Evolutionary conservation across 192 early-diverging fungal species (phyloP), one percentile per base, ranked within the genome.

Genomic region (Thoreauomyces humboldtii): DNA sequence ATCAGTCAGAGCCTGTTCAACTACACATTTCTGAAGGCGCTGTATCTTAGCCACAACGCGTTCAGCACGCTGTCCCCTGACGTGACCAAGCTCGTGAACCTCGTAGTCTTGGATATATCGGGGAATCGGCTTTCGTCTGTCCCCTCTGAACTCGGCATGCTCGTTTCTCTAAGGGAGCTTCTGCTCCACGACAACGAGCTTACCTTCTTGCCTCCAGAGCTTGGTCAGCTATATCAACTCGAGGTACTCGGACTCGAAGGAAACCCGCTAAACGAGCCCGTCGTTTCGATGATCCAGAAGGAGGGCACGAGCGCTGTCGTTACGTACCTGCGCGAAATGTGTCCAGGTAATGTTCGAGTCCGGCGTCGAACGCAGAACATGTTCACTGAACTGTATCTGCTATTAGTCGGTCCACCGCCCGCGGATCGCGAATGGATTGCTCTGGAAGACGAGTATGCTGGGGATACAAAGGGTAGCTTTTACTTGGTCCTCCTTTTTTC

Each of bases 1-100:
- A 73, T 98, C 1, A 82, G 86, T 19, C 63, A 75, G 32, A 79
- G 83, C 36, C 69, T 97, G 47, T 97, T 95, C 73, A 72, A 72
- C 3, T 98, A 94, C 73, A 52, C 61, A 1, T 97, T 97, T 72
- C 77, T 98, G 44, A 97, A 93, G 24, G 87, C 84, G 29, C 84
- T 98, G 9, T 98, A 95, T 62, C 78, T 98, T 71, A 97, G 94
- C 71, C 92, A 98, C 83, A 98, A 98, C 85, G 88, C 89, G 68
- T 77, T 98, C 27, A 82, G 88, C 43, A 81, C 81, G 42, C 46
- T 98, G 22, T 84, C 92, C 3, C 73, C 83, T 12, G 86, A 89
- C 15, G 86, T 97, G 29, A 55, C 80, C 7, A 73, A 87, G 37
- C 76, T 97, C 38, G 57, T 68, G 48, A 77, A 76, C 42, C 81